Conservation (phyloP, 257 asterid species). For the Haberlea rhodopensis region DNA sequence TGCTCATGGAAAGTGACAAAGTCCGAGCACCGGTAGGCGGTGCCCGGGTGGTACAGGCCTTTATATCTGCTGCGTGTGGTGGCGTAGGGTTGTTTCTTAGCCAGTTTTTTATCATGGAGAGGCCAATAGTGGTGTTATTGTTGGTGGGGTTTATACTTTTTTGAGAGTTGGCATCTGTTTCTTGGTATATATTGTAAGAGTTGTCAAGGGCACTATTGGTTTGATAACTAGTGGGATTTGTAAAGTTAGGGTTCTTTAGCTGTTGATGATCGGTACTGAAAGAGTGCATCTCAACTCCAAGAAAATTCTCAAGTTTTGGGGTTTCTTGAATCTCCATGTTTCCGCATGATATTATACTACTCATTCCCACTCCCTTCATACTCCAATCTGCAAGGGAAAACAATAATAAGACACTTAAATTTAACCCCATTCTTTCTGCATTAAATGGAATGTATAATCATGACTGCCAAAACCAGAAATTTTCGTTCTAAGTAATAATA, state of each 20-base stretch:
- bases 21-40: slow-evolving; percentile 34
- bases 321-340: slow-evolving; percentile 38
- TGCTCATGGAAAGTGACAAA: slow-evolving; percentile 74
- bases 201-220: neutral
- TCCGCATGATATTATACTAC: slow-evolving; percentile 45
- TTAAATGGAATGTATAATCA: no score
- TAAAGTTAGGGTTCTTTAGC: slow-evolving; percentile 19
- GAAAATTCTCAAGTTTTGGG: slow-evolving; percentile 69
- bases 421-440: neutral
- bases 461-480: no score
- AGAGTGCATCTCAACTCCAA: slow-evolving; percentile 38
- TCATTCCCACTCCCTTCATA: slow-evolving; percentile 35
- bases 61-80: slow-evolving; percentile 20
- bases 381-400: slow-evolving; percentile 49
- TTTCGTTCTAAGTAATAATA: neutral
- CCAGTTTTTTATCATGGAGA: slow-evolving; percentile 85
- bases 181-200: slow-evolving; percentile 28
- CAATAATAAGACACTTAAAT: neutral
- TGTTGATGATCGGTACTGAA: slow-evolving; percentile 16
- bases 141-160: neutral
- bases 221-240: neutral
- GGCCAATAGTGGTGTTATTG: slow-evolving; percentile 44
- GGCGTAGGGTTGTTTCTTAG: slow-evolving; percentile 50
- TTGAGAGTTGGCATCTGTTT: slow-evolving; percentile 28
- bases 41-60: slow-evolving; percentile 6